Percentiles rank a stretch among this genome's conserved stretches.
Conservation (phyloP, 2,329 filamentous ascomycete species). For the Amylocarpus encephaloides region DNA sequence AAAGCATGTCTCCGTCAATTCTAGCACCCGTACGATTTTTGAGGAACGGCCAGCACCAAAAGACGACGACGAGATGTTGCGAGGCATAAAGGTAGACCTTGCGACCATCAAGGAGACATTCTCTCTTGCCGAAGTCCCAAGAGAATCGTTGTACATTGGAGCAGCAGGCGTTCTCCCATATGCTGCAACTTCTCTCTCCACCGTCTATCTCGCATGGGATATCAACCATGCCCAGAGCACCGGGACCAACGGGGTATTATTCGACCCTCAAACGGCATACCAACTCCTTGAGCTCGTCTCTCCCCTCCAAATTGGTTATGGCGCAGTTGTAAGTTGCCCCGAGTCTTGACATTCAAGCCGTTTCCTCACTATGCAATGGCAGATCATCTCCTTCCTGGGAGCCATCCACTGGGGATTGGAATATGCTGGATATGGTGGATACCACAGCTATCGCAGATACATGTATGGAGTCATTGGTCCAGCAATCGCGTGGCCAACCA, state of each 20-base stretch:
- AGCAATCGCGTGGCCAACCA: slow-evolving; percentile 81
- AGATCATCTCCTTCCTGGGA: slow-evolving; percentile 90
- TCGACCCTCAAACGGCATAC: slow-evolving; percentile 63
- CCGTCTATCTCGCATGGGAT: slow-evolving; percentile 76
- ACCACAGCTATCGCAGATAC: slow-evolving; percentile 73
- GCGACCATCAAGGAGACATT: slow-evolving; percentile 64
- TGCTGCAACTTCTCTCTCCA: slow-evolving; percentile 74
- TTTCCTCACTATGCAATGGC: slow-evolving; percentile 3
- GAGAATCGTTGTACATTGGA: slow-evolving; percentile 61
- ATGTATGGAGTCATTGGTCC: slow-evolving; percentile 75
- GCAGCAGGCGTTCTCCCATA: slow-evolving; percentile 80
- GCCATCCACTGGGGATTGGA: slow-evolving; percentile 92
- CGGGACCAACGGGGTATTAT: slow-evolving; percentile 53
- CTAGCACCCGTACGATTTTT: slow-evolving; percentile 46
- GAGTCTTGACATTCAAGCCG: neutral
- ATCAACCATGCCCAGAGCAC: slow-evolving; percentile 61
- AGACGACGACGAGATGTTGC: slow-evolving; percentile 45
- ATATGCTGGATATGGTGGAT: slow-evolving; percentile 61
- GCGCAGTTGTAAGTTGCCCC: slow-evolving; percentile 60
- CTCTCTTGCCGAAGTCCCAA: slow-evolving; percentile 56
- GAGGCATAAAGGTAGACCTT: slow-evolving; percentile 49
- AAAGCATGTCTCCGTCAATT: slow-evolving; percentile 53
- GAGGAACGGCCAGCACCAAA: slow-evolving; percentile 30
- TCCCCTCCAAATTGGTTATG: slow-evolving; percentile 84
- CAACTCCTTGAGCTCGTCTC: slow-evolving; percentile 69